Conservation (phyloP, 2,329 filamentous ascomycete genomes). For the Xylaria sp. region DNA sequence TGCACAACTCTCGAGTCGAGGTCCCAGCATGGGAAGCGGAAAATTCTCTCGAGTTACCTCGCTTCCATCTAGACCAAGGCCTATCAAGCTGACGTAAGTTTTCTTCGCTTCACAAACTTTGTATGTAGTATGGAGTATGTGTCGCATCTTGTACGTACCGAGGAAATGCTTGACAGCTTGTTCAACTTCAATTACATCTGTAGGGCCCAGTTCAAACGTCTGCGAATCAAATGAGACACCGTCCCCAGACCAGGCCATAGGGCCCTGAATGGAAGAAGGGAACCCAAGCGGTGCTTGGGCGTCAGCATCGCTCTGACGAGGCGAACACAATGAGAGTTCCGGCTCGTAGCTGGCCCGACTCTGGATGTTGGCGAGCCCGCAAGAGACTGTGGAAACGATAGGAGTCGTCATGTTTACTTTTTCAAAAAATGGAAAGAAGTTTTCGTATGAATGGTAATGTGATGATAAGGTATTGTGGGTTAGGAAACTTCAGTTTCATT, state of each 20-base stretch:
- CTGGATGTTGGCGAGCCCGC: slow-evolving; percentile 21
- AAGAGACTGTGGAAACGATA: slow-evolving; percentile 22
- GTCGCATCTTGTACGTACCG: slow-evolving; percentile 24
- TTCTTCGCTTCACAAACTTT: slow-evolving; percentile 15
- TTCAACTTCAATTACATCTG: slow-evolving; percentile 35
- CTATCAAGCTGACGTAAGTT: slow-evolving; percentile 35
- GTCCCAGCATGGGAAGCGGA: slow-evolving; percentile 46
- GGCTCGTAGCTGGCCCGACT: slow-evolving; percentile 15
- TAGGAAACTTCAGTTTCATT: neutral
- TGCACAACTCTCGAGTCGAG: slow-evolving; percentile 44
- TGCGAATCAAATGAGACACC: slow-evolving; percentile 23
- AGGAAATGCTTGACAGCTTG: slow-evolving; percentile 36
- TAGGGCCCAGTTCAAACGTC: slow-evolving; percentile 27
- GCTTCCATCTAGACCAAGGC: slow-evolving; percentile 45
- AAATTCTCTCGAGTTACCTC: slow-evolving; percentile 47
- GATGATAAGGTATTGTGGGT: neutral
- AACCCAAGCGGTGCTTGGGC: slow-evolving; percentile 27
- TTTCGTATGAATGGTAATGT: too few relatives aligned
- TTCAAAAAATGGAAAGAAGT: neutral
- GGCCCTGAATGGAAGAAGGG: slow-evolving; percentile 27
- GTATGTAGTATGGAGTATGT: slow-evolving; percentile 15
- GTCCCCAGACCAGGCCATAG: slow-evolving; percentile 31
- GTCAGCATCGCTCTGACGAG: slow-evolving; percentile 20
- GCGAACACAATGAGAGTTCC: slow-evolving; percentile 11
- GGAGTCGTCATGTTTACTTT: slow-evolving; percentile 30